These are phyloP conservation scores for Solanum appendiculatum DNA, from an alignment of 257 asterid species.

Conservation along the genomic window DNA sequence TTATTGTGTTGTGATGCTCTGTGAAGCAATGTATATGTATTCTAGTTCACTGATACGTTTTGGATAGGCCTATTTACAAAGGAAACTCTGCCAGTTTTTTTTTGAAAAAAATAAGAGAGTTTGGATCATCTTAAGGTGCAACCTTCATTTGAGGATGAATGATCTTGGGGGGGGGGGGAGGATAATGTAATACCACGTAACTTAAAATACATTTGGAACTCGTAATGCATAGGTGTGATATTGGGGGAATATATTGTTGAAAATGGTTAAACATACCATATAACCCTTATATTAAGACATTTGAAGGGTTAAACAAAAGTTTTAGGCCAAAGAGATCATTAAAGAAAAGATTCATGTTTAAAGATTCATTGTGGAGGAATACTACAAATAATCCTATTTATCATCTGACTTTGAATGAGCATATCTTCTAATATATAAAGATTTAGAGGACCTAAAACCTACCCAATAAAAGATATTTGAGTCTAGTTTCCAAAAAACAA, in stretches of 20 bases:
- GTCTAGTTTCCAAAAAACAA: background rate
- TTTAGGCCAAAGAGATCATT: background rate
- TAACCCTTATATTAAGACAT: background rate
- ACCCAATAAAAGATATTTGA: background rate
- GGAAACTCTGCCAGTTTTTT: background rate
- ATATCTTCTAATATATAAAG: background rate
- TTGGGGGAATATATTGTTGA: background rate
- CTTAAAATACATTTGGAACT: background rate
- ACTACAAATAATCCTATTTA: background rate
- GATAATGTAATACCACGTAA: background rate
- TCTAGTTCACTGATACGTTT: too few relatives aligned
- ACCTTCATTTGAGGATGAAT: background rate
- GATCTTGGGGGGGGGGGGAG: too few relatives aligned
- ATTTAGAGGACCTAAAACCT: background rate
- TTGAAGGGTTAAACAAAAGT: background rate
- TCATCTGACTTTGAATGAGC: background rate
- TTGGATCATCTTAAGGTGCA: background rate
- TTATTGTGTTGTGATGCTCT: background rate
- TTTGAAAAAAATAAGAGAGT: too few relatives aligned
- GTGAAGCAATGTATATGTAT: background rate
- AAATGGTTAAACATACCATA: background rate
- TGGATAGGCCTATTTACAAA: background rate
- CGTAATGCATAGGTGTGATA: background rate
- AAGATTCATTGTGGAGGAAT: background rate
- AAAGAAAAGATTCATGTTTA: background rate